Evolutionary conservation across 225 moss, liverwort and hornwort genomes (phyloP), one percentile per base, ranked within the genome.

Genomic region (Climacium dendroides): DNA sequence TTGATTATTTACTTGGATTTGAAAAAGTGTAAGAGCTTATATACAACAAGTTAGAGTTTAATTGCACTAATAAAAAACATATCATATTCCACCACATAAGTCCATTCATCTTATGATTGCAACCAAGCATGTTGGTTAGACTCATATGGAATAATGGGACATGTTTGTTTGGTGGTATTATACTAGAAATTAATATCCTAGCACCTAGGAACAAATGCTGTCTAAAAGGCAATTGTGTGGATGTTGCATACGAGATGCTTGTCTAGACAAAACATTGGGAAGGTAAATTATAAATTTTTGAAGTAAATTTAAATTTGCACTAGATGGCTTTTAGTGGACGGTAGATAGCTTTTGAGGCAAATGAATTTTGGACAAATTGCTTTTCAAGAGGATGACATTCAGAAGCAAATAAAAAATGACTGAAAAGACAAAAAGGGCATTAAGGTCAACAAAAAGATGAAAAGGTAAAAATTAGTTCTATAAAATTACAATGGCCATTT

Each of bases 181-280:
- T 66, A 66, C 3, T 66, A 6, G 66, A 4, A 65, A 19, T 66
- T 20, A 20, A 5, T 11, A n/a, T 4, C 7, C 11, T n/a, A n/a
- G 12, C 0, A 0, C 1, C 6, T 66, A 35, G 20, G 11, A 66
- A 17, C 9, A n/a, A 35, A 66, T 20, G 6, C 1, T 2, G 0
- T 64, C 19, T 10, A 19, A 35, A 64, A 64, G 5, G 35, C 35
- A 64, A 35, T 34, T 64, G 34, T 64, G 1, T 18, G 3, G 5
- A 64, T 5, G 5, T 9, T 64, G 9, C 9, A 18, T 1, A 34
- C 3, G 34, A 34, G 35, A 19, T 35, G 9, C 5, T 19, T 2
- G 3, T 19, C 10, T 10, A 64, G 5, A 35, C 3, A 64, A 64
- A 64, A 19, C 1, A 1, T 64, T 7, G 2, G 0, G 5, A 64